Evolutionary conservation across 257 asterid genomes (phyloP).

Genomic region (Anisodus tanguticus): DNA sequence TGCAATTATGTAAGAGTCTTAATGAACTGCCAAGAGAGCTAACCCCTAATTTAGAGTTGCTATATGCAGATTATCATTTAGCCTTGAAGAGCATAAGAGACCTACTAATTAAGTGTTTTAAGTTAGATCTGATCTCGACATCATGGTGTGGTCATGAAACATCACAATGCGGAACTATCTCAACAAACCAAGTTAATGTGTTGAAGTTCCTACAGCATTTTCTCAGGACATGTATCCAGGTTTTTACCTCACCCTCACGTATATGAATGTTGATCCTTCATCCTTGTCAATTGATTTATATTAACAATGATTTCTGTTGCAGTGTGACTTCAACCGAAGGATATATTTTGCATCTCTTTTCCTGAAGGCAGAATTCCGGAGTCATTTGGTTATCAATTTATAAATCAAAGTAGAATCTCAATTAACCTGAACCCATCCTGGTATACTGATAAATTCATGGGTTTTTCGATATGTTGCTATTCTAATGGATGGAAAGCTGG

Average conservation of each 20-base stretch:
- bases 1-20: not conserved
- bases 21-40: not conserved
- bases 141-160: not conserved
- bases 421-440: not conserved
- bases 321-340: not conserved
- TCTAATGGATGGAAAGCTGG: not conserved
- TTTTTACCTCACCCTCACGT: not conserved
- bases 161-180: too few relatives aligned
- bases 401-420: not conserved
- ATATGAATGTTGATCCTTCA: not conserved
- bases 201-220: not conserved
- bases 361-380: not conserved
- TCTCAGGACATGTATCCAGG: slow-evolving; percentile 1
- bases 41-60: not conserved
- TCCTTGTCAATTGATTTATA: not conserved
- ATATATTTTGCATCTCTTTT: not conserved
- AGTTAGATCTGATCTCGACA: not conserved
- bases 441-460: not conserved
- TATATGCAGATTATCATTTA: slow-evolving; percentile 17
- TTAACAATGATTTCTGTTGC: not conserved
- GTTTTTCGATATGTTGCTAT: not conserved
- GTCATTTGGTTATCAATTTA: not conserved
- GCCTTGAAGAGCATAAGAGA: not conserved
- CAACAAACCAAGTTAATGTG: not conserved
- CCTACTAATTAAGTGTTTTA: not conserved